These are phyloP conservation scores for Hymenoscyphus fructigenus DNA, from an alignment of 2,329 filamentous ascomycete genomes.

Conservation along the genomic window DNA sequence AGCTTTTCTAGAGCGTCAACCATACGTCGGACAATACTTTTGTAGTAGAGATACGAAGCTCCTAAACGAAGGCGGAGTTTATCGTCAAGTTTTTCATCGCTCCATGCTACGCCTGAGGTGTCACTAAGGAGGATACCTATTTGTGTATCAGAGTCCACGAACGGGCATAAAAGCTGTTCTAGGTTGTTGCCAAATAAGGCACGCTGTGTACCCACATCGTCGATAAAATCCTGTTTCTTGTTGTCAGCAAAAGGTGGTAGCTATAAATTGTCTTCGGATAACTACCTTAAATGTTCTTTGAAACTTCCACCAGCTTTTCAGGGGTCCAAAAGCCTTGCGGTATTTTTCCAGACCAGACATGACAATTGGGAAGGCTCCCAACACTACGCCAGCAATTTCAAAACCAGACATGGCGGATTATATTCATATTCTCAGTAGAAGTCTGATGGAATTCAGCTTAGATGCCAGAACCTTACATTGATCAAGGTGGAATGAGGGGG, in stretches of 20 bases:
- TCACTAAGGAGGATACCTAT: conserved; percentile 1
- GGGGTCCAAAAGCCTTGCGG: conserved; percentile 11
- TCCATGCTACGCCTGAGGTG: conserved; percentile 5
- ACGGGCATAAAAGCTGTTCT: background rate
- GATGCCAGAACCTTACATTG: too few relatives aligned
- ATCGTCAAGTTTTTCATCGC: conserved; percentile 1
- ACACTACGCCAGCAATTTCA: conserved; percentile 15
- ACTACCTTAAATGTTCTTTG: conserved; percentile 3
- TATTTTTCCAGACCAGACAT: conserved; percentile 17
- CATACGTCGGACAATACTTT: conserved; percentile 1
- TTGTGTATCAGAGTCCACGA: background rate
- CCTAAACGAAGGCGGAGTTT: conserved; percentile 8
- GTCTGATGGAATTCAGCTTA: too few relatives aligned
- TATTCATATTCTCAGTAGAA: too few relatives aligned
- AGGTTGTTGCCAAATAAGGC: background rate
- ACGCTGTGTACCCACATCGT: conserved; percentile 1
- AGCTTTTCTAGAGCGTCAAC: background rate
- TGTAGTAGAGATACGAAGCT: conserved; percentile 4
- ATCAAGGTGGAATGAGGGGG: too few relatives aligned
- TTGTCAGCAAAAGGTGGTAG: background rate
- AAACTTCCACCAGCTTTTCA: conserved; percentile 15
- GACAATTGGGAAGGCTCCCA: conserved; percentile 17
- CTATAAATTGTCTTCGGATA: background rate
- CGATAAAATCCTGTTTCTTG: background rate
- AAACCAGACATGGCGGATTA: conserved; percentile 10